A percentile compares a stretch with the other conserved stretches of the same genome.
These are phyloP conservation scores for Blastocystis sp. DNA, from an alignment of 352 stramenopile species.

Conservation along the genomic window DNA sequence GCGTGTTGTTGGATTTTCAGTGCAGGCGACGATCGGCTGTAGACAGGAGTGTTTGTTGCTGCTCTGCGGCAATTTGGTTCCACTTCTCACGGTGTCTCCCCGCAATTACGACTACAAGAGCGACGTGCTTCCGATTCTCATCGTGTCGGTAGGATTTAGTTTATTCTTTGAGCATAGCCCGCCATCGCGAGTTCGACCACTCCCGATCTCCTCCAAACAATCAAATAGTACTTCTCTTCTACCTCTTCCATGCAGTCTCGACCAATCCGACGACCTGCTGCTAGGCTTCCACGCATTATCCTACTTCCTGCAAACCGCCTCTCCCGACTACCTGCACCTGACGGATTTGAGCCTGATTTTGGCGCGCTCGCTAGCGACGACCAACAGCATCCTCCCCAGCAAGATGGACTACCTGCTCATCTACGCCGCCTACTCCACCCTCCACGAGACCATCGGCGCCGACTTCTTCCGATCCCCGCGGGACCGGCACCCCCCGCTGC, in stretches of 20 bases:
- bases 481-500: not conserved
- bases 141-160: not conserved
- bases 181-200: not conserved
- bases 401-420: not conserved
- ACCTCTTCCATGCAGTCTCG: not conserved
- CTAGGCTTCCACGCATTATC: not conserved
- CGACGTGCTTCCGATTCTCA: not conserved
- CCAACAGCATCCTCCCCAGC: not conserved
- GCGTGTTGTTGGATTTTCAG: not conserved
- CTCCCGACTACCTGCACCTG: not conserved
- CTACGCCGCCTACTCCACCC: not conserved
- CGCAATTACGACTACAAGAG: not conserved
- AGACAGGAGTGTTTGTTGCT: not conserved
- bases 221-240: not conserved
- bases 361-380: not conserved
- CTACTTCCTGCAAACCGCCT: slow-evolving; percentile 9
- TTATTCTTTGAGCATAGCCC: not conserved
- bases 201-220: not conserved
- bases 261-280: not conserved
- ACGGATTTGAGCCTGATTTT: slow-evolving; percentile 16
- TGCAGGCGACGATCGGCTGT: not conserved
- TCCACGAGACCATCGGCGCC: not conserved
- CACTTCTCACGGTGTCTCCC: not conserved
- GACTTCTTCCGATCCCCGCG: not conserved
- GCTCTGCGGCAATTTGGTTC: slow-evolving; percentile 14